Percentiles rank a stretch among this genome's conserved stretches.
Evolutionary conservation across 2,329 filamentous ascomycete genomes (phyloP).

Genomic region (Botryotinia calthae): DNA sequence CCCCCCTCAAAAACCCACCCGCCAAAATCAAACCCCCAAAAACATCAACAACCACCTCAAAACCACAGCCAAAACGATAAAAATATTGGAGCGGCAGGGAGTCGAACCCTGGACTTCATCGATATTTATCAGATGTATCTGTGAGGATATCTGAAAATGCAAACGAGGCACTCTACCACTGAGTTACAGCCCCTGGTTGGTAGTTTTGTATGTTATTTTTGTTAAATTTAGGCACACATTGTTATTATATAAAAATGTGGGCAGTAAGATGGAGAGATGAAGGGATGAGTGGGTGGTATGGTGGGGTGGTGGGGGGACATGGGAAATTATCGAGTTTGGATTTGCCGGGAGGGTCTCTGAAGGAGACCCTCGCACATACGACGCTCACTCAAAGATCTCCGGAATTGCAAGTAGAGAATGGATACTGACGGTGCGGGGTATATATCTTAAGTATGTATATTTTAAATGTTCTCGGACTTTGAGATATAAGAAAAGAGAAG

Average conservation of each 20-base stretch:
- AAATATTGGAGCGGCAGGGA: background rate
- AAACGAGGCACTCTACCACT: conserved; percentile 1
- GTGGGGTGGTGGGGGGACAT: too few species aligned
- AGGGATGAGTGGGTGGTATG: too few species aligned
- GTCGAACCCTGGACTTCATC: background rate
- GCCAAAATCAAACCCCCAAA: too few species aligned
- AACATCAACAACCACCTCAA: too few species aligned
- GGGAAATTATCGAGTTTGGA: background rate
- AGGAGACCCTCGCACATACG: too few species aligned
- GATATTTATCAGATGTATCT: background rate
- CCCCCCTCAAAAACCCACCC: too few species aligned
- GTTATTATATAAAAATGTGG: accelerated
- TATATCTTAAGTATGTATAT: background rate
- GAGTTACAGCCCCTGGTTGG: background rate
- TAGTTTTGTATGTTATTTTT: accelerated
- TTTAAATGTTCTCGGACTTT: background rate
- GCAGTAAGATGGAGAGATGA: too few species aligned
- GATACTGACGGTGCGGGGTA: background rate
- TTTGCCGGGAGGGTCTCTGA: background rate
- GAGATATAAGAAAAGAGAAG: background rate
- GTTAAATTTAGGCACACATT: accelerated
- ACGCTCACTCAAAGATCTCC: background rate
- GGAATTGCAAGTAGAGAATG: background rate
- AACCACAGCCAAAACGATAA: too few species aligned
- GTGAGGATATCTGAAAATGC: background rate